These are phyloP conservation scores for Raffaelea deltoideospora DNA, from an alignment of 2,329 filamentous ascomycete genomes.

Conservation along the genomic window DNA sequence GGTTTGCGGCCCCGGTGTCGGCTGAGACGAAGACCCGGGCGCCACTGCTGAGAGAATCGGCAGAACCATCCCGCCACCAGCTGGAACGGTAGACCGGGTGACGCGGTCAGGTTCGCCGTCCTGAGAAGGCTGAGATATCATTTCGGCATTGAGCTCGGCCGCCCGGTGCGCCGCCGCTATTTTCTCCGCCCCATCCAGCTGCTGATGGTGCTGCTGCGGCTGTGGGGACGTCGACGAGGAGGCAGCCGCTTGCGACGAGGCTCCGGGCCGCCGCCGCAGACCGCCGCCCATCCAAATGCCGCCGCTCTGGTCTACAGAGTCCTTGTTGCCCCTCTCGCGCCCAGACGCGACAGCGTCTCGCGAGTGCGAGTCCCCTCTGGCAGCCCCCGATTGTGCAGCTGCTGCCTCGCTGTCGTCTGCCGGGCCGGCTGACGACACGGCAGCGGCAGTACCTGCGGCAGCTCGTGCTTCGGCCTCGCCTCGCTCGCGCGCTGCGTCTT, in stretches of 20 bases:
- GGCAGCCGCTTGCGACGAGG: no score
- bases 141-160: constrained; percentile 22
- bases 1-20: no score
- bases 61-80: constrained; percentile 1
- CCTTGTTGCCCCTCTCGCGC: constrained; percentile 15
- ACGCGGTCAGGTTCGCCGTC: neutral
- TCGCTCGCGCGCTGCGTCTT: constrained; percentile 50
- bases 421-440: constrained; percentile 17
- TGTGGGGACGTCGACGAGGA: no score
- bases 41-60: no score
- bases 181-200: no score
- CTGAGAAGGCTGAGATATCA: constrained; percentile 4
- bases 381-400: neutral
- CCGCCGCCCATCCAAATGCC: no score
- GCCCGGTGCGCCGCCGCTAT: constrained; percentile 24
- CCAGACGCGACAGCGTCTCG: constrained; percentile 17
- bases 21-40: no score
- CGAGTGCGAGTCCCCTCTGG: constrained; percentile 11
- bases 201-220: no score
- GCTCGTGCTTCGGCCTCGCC: constrained; percentile 19
- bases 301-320: constrained; percentile 19
- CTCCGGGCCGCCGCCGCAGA: no score
- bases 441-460: constrained; percentile 14
- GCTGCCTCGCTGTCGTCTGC: neutral
- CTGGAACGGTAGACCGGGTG: neutral